These are phyloP conservation scores for Stagonosporopsis vannaccii DNA, from an alignment of 2,329 filamentous ascomycete species.

Conservation along the genomic window DNA sequence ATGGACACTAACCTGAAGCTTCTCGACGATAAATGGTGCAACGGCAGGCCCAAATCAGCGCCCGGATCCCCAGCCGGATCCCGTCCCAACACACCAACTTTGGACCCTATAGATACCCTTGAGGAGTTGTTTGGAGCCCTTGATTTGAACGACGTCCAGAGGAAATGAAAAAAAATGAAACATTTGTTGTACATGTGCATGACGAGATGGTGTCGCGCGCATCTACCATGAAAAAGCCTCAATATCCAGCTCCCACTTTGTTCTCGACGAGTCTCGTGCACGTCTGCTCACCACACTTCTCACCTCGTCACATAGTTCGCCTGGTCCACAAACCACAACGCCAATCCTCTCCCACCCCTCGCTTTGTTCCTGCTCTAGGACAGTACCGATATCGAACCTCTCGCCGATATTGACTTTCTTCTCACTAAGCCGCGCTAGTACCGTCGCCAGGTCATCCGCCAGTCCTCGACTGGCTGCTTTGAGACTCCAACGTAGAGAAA, in stretches of 20 bases:
- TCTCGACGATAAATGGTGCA: conserved; percentile 3
- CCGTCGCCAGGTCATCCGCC: conserved; percentile 39
- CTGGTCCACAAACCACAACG: conserved; percentile 55
- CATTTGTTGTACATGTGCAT: too few relatives aligned
- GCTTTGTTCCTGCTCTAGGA: conserved; percentile 45
- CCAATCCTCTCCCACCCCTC: conserved; percentile 49
- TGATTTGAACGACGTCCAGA: neutral
- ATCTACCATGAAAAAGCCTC: conserved; percentile 38
- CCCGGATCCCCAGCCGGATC: conserved; percentile 1
- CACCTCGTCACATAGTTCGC: conserved; percentile 51
- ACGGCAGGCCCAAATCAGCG: conserved; percentile 1
- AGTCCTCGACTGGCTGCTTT: conserved; percentile 35
- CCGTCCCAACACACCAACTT: neutral
- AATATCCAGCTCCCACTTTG: conserved; percentile 34
- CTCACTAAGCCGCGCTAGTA: conserved; percentile 37
- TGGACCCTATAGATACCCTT: too few relatives aligned
- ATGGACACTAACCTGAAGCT: conserved; percentile 6
- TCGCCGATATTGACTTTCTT: conserved; percentile 48
- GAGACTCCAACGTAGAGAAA: conserved; percentile 53
- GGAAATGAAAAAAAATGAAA: too few relatives aligned
- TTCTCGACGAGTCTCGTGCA: conserved; percentile 2
- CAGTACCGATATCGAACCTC: conserved; percentile 42
- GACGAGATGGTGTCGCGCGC: too few relatives aligned
- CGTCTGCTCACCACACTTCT: conserved; percentile 31
- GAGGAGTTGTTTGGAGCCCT: neutral